Percentiles rank a stretch among this genome's conserved stretches.
phyloP scores from a whole-genome alignment of 2,329 filamentous ascomycete genomes.

The Trichothecium sympodiale region DNA sequence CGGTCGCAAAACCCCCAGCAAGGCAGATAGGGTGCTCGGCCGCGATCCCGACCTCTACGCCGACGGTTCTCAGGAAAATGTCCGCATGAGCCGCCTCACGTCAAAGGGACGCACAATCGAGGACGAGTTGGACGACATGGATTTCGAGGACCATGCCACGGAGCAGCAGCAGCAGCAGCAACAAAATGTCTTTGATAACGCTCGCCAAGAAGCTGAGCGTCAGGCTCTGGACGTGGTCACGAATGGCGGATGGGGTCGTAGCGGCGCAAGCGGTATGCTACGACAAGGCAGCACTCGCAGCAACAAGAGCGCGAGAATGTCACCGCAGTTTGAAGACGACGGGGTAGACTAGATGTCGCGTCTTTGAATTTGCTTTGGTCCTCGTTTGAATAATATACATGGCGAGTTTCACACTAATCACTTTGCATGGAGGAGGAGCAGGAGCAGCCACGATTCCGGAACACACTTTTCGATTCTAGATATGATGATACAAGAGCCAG shows the following conservation, averaged over 20 bases:
- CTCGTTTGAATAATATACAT: no score
- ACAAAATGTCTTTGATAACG: constrained; percentile 9
- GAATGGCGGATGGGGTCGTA: constrained; percentile 25
- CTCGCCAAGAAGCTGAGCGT: constrained; percentile 29
- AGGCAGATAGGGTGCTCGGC: constrained; percentile 47
- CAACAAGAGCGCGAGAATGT: background rate
- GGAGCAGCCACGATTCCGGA: no score
- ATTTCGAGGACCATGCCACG: constrained; percentile 20
- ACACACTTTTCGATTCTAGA: no score
- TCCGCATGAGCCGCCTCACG: constrained; percentile 36
- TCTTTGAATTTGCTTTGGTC: background rate
- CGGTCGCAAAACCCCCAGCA: constrained; percentile 33
- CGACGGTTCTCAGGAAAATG: constrained; percentile 30
- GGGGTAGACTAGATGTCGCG: constrained; percentile 25
- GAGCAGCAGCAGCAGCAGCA: constrained; percentile 19
- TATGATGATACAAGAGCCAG: no score
- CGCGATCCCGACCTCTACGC: constrained; percentile 45
- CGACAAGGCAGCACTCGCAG: constrained; percentile 19
- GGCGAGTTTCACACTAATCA: no score
- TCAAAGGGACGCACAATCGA: constrained; percentile 32
- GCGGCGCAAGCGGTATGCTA: constrained; percentile 31
- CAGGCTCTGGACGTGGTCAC: constrained; percentile 32
- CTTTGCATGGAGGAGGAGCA: no score
- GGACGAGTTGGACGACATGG: constrained; percentile 29
- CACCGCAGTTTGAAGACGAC: constrained; percentile 11